Evolutionary conservation across 495 filamentous ascomycete genomes (phyloP).

Genomic region (Daldinia loculata): DNA sequence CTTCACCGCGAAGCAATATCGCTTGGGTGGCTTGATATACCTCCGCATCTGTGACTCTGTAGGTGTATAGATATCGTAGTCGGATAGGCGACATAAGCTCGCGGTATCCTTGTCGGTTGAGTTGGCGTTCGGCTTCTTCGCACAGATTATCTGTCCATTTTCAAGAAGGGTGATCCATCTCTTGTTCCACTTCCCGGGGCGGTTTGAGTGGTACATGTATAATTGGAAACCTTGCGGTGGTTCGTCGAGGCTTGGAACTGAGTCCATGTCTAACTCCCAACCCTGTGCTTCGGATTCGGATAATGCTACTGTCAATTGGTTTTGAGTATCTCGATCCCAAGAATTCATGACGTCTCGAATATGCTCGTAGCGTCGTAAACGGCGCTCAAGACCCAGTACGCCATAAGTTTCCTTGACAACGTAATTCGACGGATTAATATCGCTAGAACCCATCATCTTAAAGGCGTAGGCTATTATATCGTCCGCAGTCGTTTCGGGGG

Average conservation of each 20-base stretch:
- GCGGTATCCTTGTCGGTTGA: slow-evolving; percentile 66
- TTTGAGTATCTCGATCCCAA: slow-evolving; percentile 82
- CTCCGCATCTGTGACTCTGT: slow-evolving; percentile 67
- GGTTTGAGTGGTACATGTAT: slow-evolving; percentile 81
- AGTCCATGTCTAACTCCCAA: slow-evolving; percentile 56
- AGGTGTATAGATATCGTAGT: slow-evolving; percentile 90
- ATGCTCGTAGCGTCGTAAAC: slow-evolving; percentile 85
- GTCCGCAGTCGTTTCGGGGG: slow-evolving; percentile 73
- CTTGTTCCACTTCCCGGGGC: slow-evolving; percentile 85
- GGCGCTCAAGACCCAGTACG: slow-evolving; percentile 81
- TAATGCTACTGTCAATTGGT: slow-evolving; percentile 66
- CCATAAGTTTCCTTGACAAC: slow-evolving; percentile 80
- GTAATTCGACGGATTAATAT: slow-evolving; percentile 66
- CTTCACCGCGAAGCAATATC: slow-evolving; percentile 86
- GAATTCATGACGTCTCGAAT: slow-evolving; percentile 91
- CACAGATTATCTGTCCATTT: slow-evolving; percentile 77
- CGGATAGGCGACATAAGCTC: slow-evolving; percentile 85
- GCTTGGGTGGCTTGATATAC: slow-evolving; percentile 77
- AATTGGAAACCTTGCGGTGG: slow-evolving; percentile 64
- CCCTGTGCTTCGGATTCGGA: slow-evolving; percentile 48
- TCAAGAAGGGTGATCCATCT: slow-evolving; percentile 76
- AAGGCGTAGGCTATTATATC: slow-evolving; percentile 72
- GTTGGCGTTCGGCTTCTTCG: slow-evolving; percentile 70
- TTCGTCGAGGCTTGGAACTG: slow-evolving; percentile 66
- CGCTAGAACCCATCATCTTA: slow-evolving; percentile 59